Evolutionary conservation across 164 flowering plant genomes (phyloP).

Genomic region (Stephania japonica): DNA sequence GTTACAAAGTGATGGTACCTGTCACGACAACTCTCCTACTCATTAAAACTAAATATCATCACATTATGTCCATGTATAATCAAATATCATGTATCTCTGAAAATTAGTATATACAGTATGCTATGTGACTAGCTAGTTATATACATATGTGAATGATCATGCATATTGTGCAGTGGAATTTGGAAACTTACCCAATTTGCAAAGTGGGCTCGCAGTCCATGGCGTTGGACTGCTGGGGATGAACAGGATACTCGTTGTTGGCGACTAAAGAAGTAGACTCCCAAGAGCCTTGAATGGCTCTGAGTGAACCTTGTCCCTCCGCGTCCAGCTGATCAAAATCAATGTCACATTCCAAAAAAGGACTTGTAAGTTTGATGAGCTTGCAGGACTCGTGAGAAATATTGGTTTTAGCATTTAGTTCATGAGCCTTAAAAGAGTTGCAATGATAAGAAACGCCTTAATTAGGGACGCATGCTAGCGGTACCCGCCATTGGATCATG

Average conservation of each 20-base stretch:
- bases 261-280: conserved; percentile 35
- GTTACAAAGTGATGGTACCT: conserved; percentile 35
- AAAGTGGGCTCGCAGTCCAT: conserved; percentile 61
- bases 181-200: conserved; percentile 58
- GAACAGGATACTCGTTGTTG: conserved; percentile 36
- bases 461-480: no score
- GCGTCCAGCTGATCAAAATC: conserved; percentile 44
- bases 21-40: conserved; percentile 4
- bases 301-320: conserved; percentile 42
- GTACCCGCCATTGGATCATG: no score
- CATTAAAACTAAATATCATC: not conserved
- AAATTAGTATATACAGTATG: no score
- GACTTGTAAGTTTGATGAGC: not conserved
- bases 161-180: no score
- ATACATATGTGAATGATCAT: no score
- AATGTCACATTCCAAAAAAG: not conserved
- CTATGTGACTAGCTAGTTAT: no score
- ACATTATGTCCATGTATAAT: not conserved
- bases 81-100: not conserved
- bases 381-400: no score
- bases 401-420: no score
- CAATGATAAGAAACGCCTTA: no score
- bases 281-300: conserved; percentile 53
- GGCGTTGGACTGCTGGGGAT: conserved; percentile 35
- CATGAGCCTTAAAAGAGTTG: no score